A percentile compares a stretch with the other conserved stretches of the same genome.
Conservation (phyloP, 108 stramenopile species). For the Discostella pseudostelligera region DNA sequence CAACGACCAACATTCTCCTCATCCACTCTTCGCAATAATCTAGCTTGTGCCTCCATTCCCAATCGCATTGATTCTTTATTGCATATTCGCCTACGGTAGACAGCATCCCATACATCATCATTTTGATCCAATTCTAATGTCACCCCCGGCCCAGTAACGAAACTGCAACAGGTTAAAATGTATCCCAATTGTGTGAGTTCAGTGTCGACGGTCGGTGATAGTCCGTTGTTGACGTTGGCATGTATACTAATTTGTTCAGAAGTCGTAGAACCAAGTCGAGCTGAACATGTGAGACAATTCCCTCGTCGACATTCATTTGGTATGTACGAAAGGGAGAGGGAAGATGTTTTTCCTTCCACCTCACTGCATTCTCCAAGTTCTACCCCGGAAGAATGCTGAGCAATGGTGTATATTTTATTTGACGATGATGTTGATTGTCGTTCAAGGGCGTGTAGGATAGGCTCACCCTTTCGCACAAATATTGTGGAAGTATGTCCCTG, state of each 20-base stretch:
- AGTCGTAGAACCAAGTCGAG: conserved; percentile 4
- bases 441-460: conserved; percentile 43
- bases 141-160: conserved; percentile 59
- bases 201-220: conserved; percentile 52
- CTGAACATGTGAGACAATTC: conserved; percentile 75
- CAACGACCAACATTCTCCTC: conserved; percentile 38
- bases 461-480: conserved; percentile 29
- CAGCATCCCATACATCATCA: conserved; percentile 53
- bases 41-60: conserved; percentile 48
- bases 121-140: conserved; percentile 55
- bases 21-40: conserved; percentile 25
- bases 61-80: conserved; percentile 19
- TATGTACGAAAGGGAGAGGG: conserved; percentile 51
- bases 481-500: conserved; percentile 34
- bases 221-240: conserved; percentile 51
- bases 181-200: conserved; percentile 45
- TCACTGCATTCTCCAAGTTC: no score
- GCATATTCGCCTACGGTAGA: conserved; percentile 49
- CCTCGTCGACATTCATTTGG: conserved; percentile 76
- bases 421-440: conserved; percentile 28
- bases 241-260: conserved; percentile 9
- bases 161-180: conserved; percentile 62
- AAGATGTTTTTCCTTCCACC: no score
- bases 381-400: no score
- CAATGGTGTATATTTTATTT: no score